Evolutionary conservation across 495 filamentous ascomycete genomes (phyloP).

Genomic region (Astrothelium subdiscretum): DNA sequence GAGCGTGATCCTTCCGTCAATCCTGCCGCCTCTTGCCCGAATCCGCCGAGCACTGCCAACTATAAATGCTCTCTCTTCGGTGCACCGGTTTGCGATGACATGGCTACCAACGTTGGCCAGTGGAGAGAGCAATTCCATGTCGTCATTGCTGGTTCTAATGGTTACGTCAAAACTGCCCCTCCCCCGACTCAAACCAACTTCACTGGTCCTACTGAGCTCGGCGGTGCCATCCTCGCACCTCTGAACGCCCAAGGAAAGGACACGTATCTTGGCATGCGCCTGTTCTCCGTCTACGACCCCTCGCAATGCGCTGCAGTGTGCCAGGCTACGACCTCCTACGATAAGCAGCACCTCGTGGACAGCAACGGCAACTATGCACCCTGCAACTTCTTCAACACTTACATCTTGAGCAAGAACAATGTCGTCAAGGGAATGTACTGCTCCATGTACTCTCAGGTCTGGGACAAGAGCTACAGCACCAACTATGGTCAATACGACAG

Average conservation of each 20-base stretch:
- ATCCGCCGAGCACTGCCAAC: constrained; percentile 10
- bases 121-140: constrained; percentile 13
- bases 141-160: constrained; percentile 11
- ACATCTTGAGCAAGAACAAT: constrained; percentile 11
- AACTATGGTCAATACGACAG: constrained; percentile 13
- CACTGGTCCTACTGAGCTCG: constrained; percentile 6
- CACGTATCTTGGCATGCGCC: constrained; percentile 9
- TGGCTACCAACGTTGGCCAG: constrained; percentile 16
- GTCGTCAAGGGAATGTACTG: constrained; percentile 6
- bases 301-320: constrained; percentile 13
- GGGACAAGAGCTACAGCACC: constrained; percentile 14
- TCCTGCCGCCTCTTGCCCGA: constrained; percentile 10
- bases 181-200: constrained; percentile 9
- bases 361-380: neutral
- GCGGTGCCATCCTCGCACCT: constrained; percentile 13
- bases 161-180: constrained; percentile 8
- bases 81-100: constrained; percentile 1
- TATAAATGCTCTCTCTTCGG: constrained; percentile 18
- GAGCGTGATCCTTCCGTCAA: constrained; percentile 12
- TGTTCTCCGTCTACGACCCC: constrained; percentile 13
- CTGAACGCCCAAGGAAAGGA: neutral
- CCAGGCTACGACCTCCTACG: constrained; percentile 3
- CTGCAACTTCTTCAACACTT: constrained; percentile 19
- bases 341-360: constrained; percentile 6
- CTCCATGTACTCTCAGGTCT: constrained; percentile 12